A percentile compares a stretch with the other conserved stretches of the same genome.
Conservation (phyloP, 495 filamentous ascomycete species). For the Astrocystis sublimbata region DNA sequence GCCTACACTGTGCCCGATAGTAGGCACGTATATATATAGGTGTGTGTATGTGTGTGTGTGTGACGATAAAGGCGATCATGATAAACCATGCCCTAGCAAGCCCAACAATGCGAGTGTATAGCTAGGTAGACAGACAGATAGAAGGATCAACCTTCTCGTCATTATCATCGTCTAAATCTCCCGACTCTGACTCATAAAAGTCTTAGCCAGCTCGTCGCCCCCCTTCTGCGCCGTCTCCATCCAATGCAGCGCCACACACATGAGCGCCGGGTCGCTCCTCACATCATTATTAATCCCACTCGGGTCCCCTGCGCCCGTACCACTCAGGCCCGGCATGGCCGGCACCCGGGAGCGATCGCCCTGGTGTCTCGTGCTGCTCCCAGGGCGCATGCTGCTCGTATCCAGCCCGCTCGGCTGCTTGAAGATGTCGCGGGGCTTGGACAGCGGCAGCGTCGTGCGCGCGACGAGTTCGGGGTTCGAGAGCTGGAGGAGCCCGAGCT, state of each 20-base stretch:
- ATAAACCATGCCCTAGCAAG: no score
- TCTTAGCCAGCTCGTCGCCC: conserved; percentile 83
- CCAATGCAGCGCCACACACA: conserved; percentile 98
- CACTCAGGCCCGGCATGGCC: conserved; percentile 27
- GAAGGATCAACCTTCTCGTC: not conserved
- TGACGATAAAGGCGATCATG: no score
- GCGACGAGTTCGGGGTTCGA: conserved; percentile 88
- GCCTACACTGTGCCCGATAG: no score
- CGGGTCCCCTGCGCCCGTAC: conserved; percentile 32
- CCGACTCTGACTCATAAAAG: conserved; percentile 72
- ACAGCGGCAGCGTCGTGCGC: conserved; percentile 79
- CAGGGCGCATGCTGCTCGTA: conserved; percentile 53
- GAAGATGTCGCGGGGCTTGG: conserved; percentile 85
- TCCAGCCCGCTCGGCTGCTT: conserved; percentile 87
- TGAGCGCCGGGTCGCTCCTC: conserved; percentile 79
- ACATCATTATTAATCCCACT: conserved; percentile 54
- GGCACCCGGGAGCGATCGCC: conserved; percentile 24
- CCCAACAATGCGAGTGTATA: conserved; percentile 24
- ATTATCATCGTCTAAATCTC: conserved; percentile 23
- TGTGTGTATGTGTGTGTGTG: no score
- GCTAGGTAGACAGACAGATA: conserved; percentile 20
- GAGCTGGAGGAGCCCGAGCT: conserved; percentile 91
- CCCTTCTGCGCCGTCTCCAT: conserved; percentile 89
- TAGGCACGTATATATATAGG: no score
- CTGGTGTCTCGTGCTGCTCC: conserved; percentile 34